These are phyloP conservation scores for Cotoneaster glaucophyllus DNA, from an alignment of 306 rosid genomes.

Conservation along the genomic window DNA sequence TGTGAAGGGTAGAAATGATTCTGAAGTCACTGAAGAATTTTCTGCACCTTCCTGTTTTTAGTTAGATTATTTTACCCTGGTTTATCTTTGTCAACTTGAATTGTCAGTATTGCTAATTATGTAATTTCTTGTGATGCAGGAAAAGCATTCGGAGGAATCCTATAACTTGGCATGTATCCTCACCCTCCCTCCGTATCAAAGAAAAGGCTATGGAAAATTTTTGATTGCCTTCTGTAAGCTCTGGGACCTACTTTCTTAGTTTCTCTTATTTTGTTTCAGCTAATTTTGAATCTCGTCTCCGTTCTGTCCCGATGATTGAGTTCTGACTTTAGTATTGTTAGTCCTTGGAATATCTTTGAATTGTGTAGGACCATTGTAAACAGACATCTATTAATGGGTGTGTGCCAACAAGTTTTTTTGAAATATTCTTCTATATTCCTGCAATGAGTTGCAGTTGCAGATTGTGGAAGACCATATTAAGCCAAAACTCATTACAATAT, in stretches of 20 bases:
- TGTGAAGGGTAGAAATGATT: not conserved
- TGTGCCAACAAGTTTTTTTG: not conserved
- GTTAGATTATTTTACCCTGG: not conserved
- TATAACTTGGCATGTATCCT: constrained; percentile 97
- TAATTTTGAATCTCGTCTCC: not conserved
- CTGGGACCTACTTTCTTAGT: not conserved
- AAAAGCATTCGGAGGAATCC: constrained; percentile 98
- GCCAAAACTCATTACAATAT: not conserved
- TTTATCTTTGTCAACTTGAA: not conserved
- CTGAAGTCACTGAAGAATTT: not conserved
- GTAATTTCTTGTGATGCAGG: constrained; percentile 43
- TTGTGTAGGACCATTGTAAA: not conserved
- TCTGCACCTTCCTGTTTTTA: not conserved
- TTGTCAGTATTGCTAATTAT: not conserved
- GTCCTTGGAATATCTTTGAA: not conserved
- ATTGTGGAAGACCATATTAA: not conserved
- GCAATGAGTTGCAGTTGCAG: not conserved
- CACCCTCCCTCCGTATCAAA: constrained; percentile 98
- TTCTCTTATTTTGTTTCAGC: not conserved
- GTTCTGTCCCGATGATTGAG: not conserved
- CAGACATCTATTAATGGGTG: not conserved
- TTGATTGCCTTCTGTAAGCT: constrained; percentile 92
- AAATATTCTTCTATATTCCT: not conserved
- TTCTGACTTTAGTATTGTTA: not conserved
- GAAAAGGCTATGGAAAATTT: constrained; percentile 99